Percentiles rank a stretch among this genome's conserved stretches.
These are phyloP conservation scores for Trametes polyzona DNA, from an alignment of 1,284 basidiomycete species.

Conservation along the genomic window DNA sequence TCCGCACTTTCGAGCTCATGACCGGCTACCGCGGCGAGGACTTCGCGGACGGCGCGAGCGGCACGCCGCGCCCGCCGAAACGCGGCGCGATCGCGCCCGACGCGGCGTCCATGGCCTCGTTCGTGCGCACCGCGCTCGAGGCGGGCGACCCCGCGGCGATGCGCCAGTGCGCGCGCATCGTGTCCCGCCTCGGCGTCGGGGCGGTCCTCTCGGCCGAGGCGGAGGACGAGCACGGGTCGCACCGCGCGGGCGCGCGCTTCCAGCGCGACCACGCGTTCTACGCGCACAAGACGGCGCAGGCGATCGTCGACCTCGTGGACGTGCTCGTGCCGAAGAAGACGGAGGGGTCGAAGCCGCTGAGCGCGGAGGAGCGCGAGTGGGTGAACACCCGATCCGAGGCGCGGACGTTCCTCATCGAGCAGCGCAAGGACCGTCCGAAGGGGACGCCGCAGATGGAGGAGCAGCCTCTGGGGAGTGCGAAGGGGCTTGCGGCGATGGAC, in stretches of 20 bases:
- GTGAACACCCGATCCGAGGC: slow-evolving; percentile 23
- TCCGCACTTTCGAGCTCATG: slow-evolving; percentile 65
- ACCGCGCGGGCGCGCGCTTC: slow-evolving; percentile 11
- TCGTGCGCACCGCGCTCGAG: slow-evolving; percentile 57
- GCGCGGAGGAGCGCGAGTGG: slow-evolving; percentile 24
- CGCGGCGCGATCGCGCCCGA: slow-evolving; percentile 49
- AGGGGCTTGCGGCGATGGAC: slow-evolving; percentile 26
- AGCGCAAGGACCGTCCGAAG: slow-evolving; percentile 11
- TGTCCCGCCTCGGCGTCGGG: slow-evolving; percentile 45
- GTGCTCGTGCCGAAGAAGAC: slow-evolving; percentile 23
- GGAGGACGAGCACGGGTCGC: neutral
- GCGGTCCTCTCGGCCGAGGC: slow-evolving; percentile 1
- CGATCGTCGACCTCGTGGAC: slow-evolving; percentile 27
- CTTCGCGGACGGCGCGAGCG: slow-evolving; percentile 48
- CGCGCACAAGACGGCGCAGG: slow-evolving; percentile 26
- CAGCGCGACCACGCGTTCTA: slow-evolving; percentile 26
- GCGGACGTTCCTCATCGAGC: slow-evolving; percentile 15
- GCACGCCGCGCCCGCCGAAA: slow-evolving; percentile 4
- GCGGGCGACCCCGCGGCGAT: slow-evolving; percentile 51
- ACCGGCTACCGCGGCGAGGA: slow-evolving; percentile 60
- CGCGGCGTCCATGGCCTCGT: slow-evolving; percentile 50
- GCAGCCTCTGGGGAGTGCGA: slow-evolving; percentile 24
- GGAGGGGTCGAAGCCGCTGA: slow-evolving; percentile 7
- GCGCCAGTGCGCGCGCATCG: slow-evolving; percentile 62
- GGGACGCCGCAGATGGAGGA: slow-evolving; percentile 27